Evolutionary conservation across 164 flowering plant genomes (phyloP).

Genomic region (Nymphaea thermarum): DNA sequence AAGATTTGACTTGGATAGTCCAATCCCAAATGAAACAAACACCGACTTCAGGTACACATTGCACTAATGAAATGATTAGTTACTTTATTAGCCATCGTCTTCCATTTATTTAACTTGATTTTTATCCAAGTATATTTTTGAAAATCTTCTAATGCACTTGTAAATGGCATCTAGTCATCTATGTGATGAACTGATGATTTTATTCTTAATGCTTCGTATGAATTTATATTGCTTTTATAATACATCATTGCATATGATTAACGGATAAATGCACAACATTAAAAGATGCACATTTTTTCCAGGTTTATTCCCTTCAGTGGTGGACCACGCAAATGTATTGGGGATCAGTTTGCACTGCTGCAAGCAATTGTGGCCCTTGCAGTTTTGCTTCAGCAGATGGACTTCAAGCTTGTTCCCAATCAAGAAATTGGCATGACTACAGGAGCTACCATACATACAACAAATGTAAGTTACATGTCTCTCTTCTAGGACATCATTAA

Average conservation of each 20-base stretch:
- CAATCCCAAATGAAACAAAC: conserved; percentile 83
- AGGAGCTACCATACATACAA: conserved; percentile 95
- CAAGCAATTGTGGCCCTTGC: conserved; percentile 83
- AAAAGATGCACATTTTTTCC: conserved; percentile 1
- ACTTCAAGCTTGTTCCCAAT: conserved; percentile 76
- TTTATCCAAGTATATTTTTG: no score
- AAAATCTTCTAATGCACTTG: no score
- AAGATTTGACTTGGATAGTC: conserved; percentile 67
- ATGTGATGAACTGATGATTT: no score
- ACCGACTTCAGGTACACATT: conserved; percentile 64
- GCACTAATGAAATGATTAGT: no score
- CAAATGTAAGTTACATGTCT: conserved; percentile 43
- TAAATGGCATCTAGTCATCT: no score
- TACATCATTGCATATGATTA: not conserved
- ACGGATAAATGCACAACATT: not conserved
- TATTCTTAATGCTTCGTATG: not conserved
- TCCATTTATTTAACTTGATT: no score
- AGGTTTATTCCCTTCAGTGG: conserved; percentile 98
- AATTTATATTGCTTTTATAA: not conserved
- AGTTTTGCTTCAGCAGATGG: conserved; percentile 58
- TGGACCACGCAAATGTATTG: conserved; percentile 94
- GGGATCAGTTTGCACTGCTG: conserved; percentile 92
- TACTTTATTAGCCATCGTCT: no score
- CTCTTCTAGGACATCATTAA: not conserved
- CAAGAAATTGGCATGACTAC: conserved; percentile 92